Conservation (phyloP, 441 rosid genomes). For the Erodium moschatum region DNA sequence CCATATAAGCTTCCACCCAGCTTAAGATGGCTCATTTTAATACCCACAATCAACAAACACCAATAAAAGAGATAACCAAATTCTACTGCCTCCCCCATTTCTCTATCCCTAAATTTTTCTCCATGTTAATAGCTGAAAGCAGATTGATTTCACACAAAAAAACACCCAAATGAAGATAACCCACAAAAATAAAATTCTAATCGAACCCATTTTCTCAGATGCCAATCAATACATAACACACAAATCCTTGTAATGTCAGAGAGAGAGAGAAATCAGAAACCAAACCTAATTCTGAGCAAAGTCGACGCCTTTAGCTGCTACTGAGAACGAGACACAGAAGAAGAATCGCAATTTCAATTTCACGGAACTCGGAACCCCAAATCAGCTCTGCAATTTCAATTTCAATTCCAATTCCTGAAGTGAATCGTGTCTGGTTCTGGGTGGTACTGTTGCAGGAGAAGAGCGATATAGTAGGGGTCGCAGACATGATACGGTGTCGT, state of each 20-base stretch:
- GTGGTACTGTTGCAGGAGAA: too few relatives aligned
- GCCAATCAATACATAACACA: background rate
- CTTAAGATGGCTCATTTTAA: background rate
- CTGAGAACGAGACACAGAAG: too few relatives aligned
- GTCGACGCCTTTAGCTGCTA: background rate
- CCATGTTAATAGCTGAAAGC: background rate
- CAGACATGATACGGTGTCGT: too few relatives aligned
- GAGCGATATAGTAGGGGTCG: too few relatives aligned
- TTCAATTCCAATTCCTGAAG: too few relatives aligned
- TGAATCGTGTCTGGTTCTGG: too few relatives aligned
- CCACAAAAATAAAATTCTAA: background rate
- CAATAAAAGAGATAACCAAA: background rate
- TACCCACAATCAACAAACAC: background rate
- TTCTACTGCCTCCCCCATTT: background rate
- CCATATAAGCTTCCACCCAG: background rate
- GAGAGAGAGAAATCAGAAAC: background rate
- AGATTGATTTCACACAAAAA: background rate
- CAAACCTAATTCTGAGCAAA: background rate
- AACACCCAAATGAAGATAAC: background rate
- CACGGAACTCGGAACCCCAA: too few relatives aligned
- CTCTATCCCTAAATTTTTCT: background rate
- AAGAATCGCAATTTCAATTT: too few relatives aligned
- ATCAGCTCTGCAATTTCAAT: too few relatives aligned
- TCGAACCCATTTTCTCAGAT: background rate
- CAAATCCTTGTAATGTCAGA: background rate